Evolutionary conservation across 257 asterid species (phyloP).

Genomic region (Forsythia suspensa): DNA sequence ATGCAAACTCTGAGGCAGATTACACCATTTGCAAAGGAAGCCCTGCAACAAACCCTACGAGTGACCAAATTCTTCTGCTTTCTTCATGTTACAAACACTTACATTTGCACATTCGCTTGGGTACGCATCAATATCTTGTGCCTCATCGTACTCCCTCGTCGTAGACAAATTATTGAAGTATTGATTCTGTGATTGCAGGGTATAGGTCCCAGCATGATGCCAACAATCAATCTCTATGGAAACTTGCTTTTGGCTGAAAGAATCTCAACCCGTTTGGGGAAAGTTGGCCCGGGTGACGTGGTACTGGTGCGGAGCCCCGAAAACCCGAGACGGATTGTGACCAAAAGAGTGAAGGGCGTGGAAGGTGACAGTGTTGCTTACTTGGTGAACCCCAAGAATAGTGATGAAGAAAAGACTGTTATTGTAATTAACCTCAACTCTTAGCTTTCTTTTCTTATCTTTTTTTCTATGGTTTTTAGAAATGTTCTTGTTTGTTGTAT

Average conservation of each 20-base stretch:
- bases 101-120: constrained; percentile 42
- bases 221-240: constrained; percentile 55
- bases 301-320: constrained; percentile 69
- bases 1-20: constrained; percentile 23
- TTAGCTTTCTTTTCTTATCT: neutral
- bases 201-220: constrained; percentile 82
- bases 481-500: neutral
- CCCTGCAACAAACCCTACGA: constrained; percentile 36
- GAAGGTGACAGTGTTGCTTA: constrained; percentile 68
- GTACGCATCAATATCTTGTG: constrained; percentile 31
- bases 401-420: constrained; percentile 39
- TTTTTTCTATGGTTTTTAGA: neutral
- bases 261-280: constrained; percentile 50
- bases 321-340: constrained; percentile 46
- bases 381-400: constrained; percentile 26
- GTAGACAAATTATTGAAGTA: neutral
- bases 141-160: constrained; percentile 12
- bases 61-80: constrained; percentile 53
- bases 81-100: constrained; percentile 54
- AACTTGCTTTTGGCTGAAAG: constrained; percentile 54
- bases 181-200: constrained; percentile 39
- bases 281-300: constrained; percentile 58
- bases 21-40: constrained; percentile 56
- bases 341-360: constrained; percentile 63
- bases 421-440: constrained; percentile 38